Evolutionary conservation across 1,139 yeast genomes (phyloP).

Genomic region (Meyerozyma sp.): DNA sequence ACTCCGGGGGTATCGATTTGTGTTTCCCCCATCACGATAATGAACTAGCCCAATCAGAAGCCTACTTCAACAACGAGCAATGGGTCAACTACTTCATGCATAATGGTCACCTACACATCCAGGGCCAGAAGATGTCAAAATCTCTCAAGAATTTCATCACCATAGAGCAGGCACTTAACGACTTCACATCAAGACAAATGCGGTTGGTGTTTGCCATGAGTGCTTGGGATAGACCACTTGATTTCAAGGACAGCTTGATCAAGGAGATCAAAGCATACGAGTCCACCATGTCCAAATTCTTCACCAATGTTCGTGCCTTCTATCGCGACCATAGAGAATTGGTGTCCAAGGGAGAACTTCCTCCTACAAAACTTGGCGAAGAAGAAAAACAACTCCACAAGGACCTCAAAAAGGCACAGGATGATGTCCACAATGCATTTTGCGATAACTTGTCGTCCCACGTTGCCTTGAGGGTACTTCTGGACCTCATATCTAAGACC

Average conservation of each 20-base stretch:
- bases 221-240: slow-evolving; percentile 90
- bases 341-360: slow-evolving; percentile 33
- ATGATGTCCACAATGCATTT: slow-evolving; percentile 69
- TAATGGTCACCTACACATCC: slow-evolving; percentile 95
- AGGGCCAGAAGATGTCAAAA: slow-evolving; percentile 97
- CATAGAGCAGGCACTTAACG: slow-evolving; percentile 78
- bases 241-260: slow-evolving; percentile 78
- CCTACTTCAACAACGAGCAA: slow-evolving; percentile 80
- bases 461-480: slow-evolving; percentile 56
- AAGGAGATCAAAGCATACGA: slow-evolving; percentile 76
- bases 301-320: slow-evolving; percentile 78
- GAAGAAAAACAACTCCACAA: slow-evolving; percentile 52
- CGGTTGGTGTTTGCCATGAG: slow-evolving; percentile 86
- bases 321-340: slow-evolving; percentile 53
- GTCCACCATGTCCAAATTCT: slow-evolving; percentile 70
- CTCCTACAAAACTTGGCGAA: slow-evolving; percentile 49
- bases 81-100: slow-evolving; percentile 97
- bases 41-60: slow-evolving; percentile 96
- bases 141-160: slow-evolving; percentile 93
- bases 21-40: slow-evolving; percentile 99
- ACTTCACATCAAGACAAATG: slow-evolving; percentile 71
- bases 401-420: slow-evolving; percentile 50
- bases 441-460: slow-evolving; percentile 87
- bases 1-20: slow-evolving; percentile 94
- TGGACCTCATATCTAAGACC: slow-evolving; percentile 64